These are phyloP conservation scores for Massarina eburnea DNA, from an alignment of 2,329 filamentous ascomycete genomes.

Conservation along the genomic window DNA sequence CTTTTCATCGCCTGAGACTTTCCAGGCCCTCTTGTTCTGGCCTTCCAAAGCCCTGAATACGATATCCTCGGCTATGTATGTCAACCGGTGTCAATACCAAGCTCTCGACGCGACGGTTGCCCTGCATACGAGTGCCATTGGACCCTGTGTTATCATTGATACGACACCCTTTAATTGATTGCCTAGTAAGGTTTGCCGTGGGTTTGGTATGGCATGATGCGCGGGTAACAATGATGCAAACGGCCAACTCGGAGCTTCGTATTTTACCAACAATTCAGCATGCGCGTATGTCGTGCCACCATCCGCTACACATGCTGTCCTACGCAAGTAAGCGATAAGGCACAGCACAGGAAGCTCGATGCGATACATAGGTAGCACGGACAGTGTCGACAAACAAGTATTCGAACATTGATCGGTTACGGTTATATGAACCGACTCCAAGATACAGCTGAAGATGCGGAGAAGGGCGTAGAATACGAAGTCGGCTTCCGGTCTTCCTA, in stretches of 20 bases:
- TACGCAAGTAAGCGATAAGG: constrained; percentile 14
- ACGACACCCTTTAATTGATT: no score
- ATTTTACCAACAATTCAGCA: constrained; percentile 3
- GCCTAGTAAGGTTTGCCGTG: no score
- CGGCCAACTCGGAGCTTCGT: no score
- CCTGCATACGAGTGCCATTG: background rate
- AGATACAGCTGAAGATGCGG: background rate
- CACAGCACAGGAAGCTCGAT: background rate
- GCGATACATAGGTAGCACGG: background rate
- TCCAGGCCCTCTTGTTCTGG: no score
- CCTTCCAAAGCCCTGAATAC: no score
- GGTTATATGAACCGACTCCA: no score
- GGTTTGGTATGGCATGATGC: background rate
- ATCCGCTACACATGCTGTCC: constrained; percentile 1
- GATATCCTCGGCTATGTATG: no score
- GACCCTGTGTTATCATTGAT: background rate
- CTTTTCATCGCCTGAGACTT: no score
- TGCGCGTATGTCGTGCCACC: constrained; percentile 4
- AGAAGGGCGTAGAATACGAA: background rate
- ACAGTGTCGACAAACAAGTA: background rate
- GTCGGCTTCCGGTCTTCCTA: background rate
- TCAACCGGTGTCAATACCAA: background rate
- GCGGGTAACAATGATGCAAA: background rate
- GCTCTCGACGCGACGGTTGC: background rate
- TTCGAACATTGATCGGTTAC: no score